Evolutionary conservation across 2,329 filamentous ascomycete species (phyloP).

Genomic region (Stagonosporopsis cucurbitacearum): DNA sequence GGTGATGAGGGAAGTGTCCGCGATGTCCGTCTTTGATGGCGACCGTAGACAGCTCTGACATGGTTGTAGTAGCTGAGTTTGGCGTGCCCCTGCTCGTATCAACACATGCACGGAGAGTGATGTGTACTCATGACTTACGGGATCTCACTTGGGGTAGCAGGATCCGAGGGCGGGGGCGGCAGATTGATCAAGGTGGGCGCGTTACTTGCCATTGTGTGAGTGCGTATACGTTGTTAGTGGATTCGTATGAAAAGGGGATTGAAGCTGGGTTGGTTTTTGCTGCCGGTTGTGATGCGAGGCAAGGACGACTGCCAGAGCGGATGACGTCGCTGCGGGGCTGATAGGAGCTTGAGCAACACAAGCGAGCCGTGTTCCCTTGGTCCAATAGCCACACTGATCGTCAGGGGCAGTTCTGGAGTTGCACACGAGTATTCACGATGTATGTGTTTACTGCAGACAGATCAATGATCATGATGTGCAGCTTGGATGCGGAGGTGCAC

Average conservation of each 20-base stretch:
- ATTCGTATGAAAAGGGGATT: background rate
- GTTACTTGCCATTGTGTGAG: constrained; percentile 39
- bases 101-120: background rate
- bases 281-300: constrained; percentile 9
- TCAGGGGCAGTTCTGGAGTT: constrained; percentile 2
- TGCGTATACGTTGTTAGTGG: background rate
- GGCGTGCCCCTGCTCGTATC: constrained; percentile 75
- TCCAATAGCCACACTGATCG: constrained; percentile 4
- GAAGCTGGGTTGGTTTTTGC: background rate
- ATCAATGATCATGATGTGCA: background rate
- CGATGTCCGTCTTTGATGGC: constrained; percentile 97
- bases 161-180: constrained; percentile 79
- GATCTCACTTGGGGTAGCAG: constrained; percentile 86
- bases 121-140: constrained; percentile 66
- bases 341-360: constrained; percentile 6
- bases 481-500: constrained; percentile 6
- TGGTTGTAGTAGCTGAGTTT: constrained; percentile 88
- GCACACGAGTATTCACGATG: background rate
- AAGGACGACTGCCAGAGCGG: constrained; percentile 5
- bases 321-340: constrained; percentile 19
- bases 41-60: constrained; percentile 89
- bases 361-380: constrained; percentile 8
- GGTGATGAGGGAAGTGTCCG: constrained; percentile 72
- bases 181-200: constrained; percentile 80
- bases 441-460: background rate